Evolutionary conservation across 2,329 filamentous ascomycete species (phyloP), one percentile per base, ranked within the genome.

Genomic region (Pseudocercospora fuligena): DNA sequence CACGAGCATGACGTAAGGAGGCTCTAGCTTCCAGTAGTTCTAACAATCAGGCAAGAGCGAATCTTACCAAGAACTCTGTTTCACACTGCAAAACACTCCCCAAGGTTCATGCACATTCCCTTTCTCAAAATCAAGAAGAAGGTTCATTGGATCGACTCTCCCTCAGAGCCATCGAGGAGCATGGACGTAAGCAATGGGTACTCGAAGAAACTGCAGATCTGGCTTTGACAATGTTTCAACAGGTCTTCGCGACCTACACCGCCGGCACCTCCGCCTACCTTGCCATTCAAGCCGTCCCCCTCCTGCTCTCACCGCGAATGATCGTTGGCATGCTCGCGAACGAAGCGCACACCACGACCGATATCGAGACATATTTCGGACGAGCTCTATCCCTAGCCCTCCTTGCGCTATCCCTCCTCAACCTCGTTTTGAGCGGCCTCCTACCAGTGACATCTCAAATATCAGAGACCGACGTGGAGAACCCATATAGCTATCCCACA

Each of bases 331-430:
- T 90, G 67, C 82, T 76, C 89, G 40, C 84, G 85, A 2, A 83
- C 85, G 60, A 82, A 85, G 46, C 56, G n/a, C 67, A 82, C 85
- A 70, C 79, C 84, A 63, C 84, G 85, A 63, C 79, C 85, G 88
- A 80, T 25, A 82, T 92, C 33, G 90, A 93, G 78, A 80, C 86
- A 64, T 94, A 94, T 83, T 89, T 94, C 77, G 88, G 88, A 60
- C 90, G 91, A 49, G 87, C 85, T 29, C 84, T 93, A 1, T 92
- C 90, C 69, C 82, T 94, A 64, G 82, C 88, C 31, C 84, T 93
- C 53, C 81, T 93, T 23, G 81, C 88, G 9, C 80, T 94, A 29
- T 88, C 88, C 33, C 75, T 89, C 6, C 79, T 91, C 12, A 84
- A 85, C n/a, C 79, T 93, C 43, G 82, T 92, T 40, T 84, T 94